Percentiles rank a stretch among this genome's conserved stretches.
phyloP scores from a whole-genome alignment of 306 rosid species.

The Elaeagnus macrophylla region DNA sequence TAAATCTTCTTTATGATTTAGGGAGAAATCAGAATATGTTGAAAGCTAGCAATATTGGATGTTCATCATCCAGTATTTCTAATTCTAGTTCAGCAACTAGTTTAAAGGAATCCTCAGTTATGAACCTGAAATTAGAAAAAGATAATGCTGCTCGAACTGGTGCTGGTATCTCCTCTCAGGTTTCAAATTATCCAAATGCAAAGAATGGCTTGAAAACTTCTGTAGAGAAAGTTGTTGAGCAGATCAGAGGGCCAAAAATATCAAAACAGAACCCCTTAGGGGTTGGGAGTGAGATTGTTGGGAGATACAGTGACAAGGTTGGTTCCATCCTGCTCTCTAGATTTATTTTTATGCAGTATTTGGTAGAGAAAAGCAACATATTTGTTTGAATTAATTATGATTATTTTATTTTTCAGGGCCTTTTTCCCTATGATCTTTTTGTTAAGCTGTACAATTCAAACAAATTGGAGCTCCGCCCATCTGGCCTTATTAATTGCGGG shows the following conservation, averaged over 20 bases:
- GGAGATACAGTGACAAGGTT: constrained; percentile 68
- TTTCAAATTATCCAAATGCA: constrained; percentile 37
- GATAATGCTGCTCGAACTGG: constrained; percentile 27
- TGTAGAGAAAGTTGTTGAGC: constrained; percentile 71
- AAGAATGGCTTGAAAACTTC: constrained; percentile 62
- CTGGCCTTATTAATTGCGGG: constrained; percentile 84
- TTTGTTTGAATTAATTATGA: neutral
- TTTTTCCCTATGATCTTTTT: constrained; percentile 62
- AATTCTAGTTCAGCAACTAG: constrained; percentile 33
- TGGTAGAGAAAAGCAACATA: constrained; percentile 12
- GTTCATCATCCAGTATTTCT: constrained; percentile 12
- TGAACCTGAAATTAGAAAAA: constrained; percentile 24
- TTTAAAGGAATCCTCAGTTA: constrained; percentile 22
- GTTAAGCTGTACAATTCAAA: constrained; percentile 76
- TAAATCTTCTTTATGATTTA: constrained; percentile 28
- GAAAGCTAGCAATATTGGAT: constrained; percentile 30
- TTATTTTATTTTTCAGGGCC: constrained; percentile 42
- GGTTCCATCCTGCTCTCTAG: constrained; percentile 6
- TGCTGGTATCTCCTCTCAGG: constrained; percentile 36
- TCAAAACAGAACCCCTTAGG: constrained; percentile 34
- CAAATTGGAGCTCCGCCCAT: constrained; percentile 62
- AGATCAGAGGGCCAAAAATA: constrained; percentile 64
- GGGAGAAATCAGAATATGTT: constrained; percentile 12
- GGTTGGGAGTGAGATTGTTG: constrained; percentile 39
- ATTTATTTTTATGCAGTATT: neutral